A percentile compares a stretch with the other conserved stretches of the same genome.
phyloP scores from a whole-genome alignment of 495 filamentous ascomycete genomes.

The Aspergillus homomorphus region DNA sequence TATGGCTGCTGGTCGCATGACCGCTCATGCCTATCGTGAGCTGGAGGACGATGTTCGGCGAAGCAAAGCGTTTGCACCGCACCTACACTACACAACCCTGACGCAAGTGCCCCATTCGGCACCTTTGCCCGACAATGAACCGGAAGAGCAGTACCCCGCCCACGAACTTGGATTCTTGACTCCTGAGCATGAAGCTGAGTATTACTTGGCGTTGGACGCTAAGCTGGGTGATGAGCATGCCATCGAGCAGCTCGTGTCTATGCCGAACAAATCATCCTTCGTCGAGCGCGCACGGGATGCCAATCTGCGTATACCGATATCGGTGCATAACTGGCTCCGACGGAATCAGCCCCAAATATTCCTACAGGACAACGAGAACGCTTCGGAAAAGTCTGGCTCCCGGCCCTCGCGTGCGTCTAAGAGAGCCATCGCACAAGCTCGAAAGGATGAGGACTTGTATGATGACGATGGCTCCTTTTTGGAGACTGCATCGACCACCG shows the following conservation, averaged over 20 bases:
- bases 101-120: slow-evolving; percentile 31
- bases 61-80: slow-evolving; percentile 39
- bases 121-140: slow-evolving; percentile 16
- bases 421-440: slow-evolving; percentile 35
- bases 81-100: slow-evolving; percentile 32
- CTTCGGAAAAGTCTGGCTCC: slow-evolving; percentile 56
- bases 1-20: slow-evolving; percentile 39
- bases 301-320: slow-evolving; percentile 71
- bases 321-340: slow-evolving; percentile 87
- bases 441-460: slow-evolving; percentile 49
- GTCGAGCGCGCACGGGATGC: slow-evolving; percentile 57
- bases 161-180: slow-evolving; percentile 59
- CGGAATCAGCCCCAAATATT: slow-evolving; percentile 80
- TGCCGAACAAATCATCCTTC: slow-evolving; percentile 38
- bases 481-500: slow-evolving; percentile 38
- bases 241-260: slow-evolving; percentile 31
- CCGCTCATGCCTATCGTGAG: slow-evolving; percentile 33
- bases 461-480: slow-evolving; percentile 52
- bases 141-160: slow-evolving; percentile 19
- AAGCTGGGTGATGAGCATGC: slow-evolving; percentile 53
- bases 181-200: slow-evolving; percentile 76
- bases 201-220: slow-evolving; percentile 67
- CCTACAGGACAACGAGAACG: slow-evolving; percentile 71
- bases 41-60: slow-evolving; percentile 41
- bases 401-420: slow-evolving; percentile 41